Evolutionary conservation across 176 grass and related monocot genomes (phyloP), one percentile per base, ranked within the genome.

Genomic region (Tuctoria greenei): DNA sequence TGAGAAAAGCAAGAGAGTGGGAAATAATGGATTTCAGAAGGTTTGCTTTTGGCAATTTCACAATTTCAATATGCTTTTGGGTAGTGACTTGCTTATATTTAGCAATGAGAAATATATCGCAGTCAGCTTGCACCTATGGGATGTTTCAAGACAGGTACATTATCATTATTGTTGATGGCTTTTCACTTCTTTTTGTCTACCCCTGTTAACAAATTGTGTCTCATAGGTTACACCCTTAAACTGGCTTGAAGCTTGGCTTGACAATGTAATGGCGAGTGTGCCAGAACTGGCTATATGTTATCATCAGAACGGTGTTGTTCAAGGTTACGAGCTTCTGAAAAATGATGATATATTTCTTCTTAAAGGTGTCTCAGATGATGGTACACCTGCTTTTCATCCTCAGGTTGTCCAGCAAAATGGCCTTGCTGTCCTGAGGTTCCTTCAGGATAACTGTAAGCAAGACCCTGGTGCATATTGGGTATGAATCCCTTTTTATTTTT

Each of bases 391-490:
- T 66, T 99, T 99, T 90, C 84, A 90, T 86, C 95, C 95, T 55
- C 86, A 99, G 64, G 89, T 92, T 70, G 95, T 95, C 64, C 95
- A 99, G 86, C 91, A 99, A 89, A 94, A 99, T 92, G 95, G 95
- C 11, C 66, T 99, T 23, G 89, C 91, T 79, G 95, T 99, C 38
- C 77, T 99, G 54, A 89, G 87, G 44, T 99, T 99, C 79, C 89
- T 99, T 77, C 95, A 92, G 80, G 85, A 90, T 78, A 99, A 99
- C 61, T 99, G 91, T 79, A 99, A 95, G 79, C 89, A 95, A 88
- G 91, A 99, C 61, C 95, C 91, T 85, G 89, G 91, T 84, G 91
- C 95, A 84, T 99, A 99, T 81, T 99, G 87, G 95, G 95, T 99
- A 98, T 80, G 66, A 8, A 49, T 57, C 39, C 20, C 65, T 39